A percentile compares a stretch with the other conserved stretches of the same genome.
Evolutionary conservation across 176 grass and related monocot species (phyloP).

Genomic region (Oryza nivara): DNA sequence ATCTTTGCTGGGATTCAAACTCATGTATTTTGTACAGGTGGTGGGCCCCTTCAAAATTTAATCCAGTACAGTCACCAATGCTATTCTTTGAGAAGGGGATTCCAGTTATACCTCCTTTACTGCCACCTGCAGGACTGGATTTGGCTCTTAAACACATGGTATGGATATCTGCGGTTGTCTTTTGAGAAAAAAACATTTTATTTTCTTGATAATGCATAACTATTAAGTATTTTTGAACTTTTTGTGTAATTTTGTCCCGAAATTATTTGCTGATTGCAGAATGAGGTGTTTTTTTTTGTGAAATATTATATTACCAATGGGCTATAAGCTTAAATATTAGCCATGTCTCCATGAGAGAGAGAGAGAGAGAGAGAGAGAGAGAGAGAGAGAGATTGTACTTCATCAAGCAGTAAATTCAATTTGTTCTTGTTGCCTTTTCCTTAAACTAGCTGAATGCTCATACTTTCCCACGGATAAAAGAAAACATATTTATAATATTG

Average conservation of each 20-base stretch:
- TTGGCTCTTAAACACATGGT: constrained; percentile 85
- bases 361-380: neutral
- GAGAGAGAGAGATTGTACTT: neutral
- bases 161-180: constrained; percentile 11
- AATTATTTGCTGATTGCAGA: neutral
- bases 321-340: neutral
- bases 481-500: too few species aligned
- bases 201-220: neutral
- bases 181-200: neutral
- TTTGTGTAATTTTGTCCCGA: neutral
- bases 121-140: constrained; percentile 72
- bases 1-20: neutral
- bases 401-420: neutral
- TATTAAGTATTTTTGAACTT: constrained; percentile 8
- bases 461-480: too few species aligned
- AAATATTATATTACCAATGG: constrained; percentile 1
- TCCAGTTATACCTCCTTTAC: constrained; percentile 69
- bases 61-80: constrained; percentile 79
- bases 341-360: neutral
- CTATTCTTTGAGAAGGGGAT: constrained; percentile 82
- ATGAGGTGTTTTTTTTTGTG: neutral
- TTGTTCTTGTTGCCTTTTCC: neutral
- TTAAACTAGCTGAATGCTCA: neutral
- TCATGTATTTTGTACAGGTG: constrained; percentile 60
- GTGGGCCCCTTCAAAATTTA: constrained; percentile 90